Evolutionary conservation across 495 filamentous ascomycete species (phyloP).

Genomic region (Clohesyomyces aquaticus): DNA sequence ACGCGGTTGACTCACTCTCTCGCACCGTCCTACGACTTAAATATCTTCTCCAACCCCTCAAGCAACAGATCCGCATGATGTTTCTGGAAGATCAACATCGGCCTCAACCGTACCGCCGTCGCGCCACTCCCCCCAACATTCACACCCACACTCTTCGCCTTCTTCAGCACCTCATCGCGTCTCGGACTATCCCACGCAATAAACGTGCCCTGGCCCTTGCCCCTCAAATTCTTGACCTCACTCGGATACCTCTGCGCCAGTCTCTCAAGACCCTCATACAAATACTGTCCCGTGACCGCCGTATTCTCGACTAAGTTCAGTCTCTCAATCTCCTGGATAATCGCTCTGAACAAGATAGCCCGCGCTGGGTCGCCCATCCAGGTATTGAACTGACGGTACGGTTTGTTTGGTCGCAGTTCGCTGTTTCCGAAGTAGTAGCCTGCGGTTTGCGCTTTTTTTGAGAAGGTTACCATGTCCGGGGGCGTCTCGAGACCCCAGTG

Average conservation of each 20-base stretch:
- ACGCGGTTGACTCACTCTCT: too few species aligned
- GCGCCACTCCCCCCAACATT: conserved; percentile 92
- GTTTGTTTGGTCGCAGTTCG: conserved; percentile 90
- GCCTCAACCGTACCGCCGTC: conserved; percentile 79
- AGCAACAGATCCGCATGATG: conserved; percentile 78
- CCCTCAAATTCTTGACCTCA: conserved; percentile 86
- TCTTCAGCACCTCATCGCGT: conserved; percentile 80
- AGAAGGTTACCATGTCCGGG: conserved; percentile 98
- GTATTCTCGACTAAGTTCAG: conserved; percentile 81
- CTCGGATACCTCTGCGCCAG: conserved; percentile 76
- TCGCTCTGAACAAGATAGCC: conserved; percentile 88
- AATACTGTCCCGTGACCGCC: conserved; percentile 78
- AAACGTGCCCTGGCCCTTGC: conserved; percentile 94
- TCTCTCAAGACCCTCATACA: conserved; percentile 70
- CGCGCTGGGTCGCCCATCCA: conserved; percentile 98
- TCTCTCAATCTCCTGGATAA: conserved; percentile 85
- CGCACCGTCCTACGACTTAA: conserved; percentile 59
- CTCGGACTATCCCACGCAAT: conserved; percentile 91
- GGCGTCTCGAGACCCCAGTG: conserved; percentile 87
- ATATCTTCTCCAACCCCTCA: conserved; percentile 75
- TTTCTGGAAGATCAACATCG: conserved; percentile 96
- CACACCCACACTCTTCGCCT: conserved; percentile 80
- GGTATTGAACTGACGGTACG: conserved; percentile 99
- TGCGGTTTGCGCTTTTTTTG: conserved; percentile 97
- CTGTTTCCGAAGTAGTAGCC: conserved; percentile 95